Conservation (phyloP, 306 rosid genomes). For the Prunus fruticosa region DNA sequence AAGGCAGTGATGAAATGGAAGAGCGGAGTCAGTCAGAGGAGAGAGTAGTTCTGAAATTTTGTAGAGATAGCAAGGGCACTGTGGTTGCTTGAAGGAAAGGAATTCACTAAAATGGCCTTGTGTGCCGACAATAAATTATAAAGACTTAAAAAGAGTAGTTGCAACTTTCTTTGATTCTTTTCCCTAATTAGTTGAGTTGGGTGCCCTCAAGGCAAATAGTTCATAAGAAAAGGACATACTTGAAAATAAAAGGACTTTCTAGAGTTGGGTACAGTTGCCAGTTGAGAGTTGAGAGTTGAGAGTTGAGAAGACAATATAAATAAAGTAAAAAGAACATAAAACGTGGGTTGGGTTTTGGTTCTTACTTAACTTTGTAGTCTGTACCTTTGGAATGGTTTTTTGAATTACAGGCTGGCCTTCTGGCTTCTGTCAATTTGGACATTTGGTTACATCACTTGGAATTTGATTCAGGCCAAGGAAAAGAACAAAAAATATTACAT, state of each 20-base stretch:
- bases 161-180: slow-evolving; percentile 17
- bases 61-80: neutral
- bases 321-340: neutral
- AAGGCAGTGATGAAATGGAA: neutral
- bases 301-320: neutral
- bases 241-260: neutral
- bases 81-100: neutral
- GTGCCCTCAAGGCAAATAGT: neutral
- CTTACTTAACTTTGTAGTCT: neutral
- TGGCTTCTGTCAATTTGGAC: neutral
- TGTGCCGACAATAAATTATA: slow-evolving; percentile 7
- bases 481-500: too few relatives aligned
- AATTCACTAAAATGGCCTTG: slow-evolving; percentile 39
- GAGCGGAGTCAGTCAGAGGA: neutral
- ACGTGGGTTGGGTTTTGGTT: neutral
- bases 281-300: neutral
- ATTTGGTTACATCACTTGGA: too few relatives aligned
- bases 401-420: slow-evolving; percentile 4
- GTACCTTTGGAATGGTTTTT: neutral
- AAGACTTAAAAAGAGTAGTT: neutral
- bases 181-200: neutral
- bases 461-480: too few relatives aligned
- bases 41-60: neutral
- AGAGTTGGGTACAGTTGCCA: neutral
- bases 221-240: neutral